Conservation (phyloP, 129 eudicot genomes). For the Dittrichia graveolens region DNA sequence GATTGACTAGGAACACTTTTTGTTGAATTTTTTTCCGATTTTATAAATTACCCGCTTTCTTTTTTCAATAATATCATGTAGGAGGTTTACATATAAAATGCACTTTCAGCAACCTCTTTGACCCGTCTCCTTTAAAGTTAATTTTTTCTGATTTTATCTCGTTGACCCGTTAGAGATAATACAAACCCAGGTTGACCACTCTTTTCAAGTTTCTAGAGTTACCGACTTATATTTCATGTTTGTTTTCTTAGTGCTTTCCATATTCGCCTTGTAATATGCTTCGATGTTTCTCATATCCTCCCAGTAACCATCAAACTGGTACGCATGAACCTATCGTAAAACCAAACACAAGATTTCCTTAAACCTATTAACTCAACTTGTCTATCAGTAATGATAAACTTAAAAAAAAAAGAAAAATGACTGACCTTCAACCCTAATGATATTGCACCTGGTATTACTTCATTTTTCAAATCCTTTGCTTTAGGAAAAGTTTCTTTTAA, state of each 20-base stretch:
- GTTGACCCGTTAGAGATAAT: no score
- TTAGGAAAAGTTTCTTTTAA: conserved; percentile 60
- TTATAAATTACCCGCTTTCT: no score
- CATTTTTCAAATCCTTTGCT: conserved; percentile 68
- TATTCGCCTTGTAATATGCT: conserved; percentile 79
- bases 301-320: conserved; percentile 80
- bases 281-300: conserved; percentile 85
- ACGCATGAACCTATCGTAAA: conserved; percentile 61
- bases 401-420: neutral
- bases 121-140: no score
- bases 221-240: conserved; percentile 71
- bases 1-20: neutral
- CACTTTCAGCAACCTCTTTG: no score
- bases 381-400: neutral
- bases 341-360: conserved; percentile 13
- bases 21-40: neutral
- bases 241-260: conserved; percentile 70
- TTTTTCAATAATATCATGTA: no score
- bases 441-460: conserved; percentile 86
- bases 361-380: neutral
- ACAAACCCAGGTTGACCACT: neutral
- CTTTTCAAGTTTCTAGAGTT: conserved; percentile 24
- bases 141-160: no score
- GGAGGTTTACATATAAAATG: no score
- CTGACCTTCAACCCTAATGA: conserved; percentile 91